A percentile compares a stretch with the other conserved stretches of the same genome.
phyloP scores from a whole-genome alignment of 257 asterid genomes.

The Ilex asprella region DNA sequence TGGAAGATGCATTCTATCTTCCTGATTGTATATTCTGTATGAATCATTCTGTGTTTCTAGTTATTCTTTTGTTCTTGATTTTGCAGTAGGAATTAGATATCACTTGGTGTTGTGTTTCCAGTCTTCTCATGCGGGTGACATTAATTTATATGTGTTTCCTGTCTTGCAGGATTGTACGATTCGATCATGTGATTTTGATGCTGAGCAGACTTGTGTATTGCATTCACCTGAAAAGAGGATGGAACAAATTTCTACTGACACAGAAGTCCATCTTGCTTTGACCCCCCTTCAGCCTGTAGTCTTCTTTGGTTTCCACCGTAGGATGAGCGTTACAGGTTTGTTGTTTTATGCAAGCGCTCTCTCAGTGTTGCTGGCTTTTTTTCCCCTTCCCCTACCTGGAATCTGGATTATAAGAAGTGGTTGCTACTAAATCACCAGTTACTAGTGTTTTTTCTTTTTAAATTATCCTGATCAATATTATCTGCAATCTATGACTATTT shows the following conservation, averaged over 20 bases:
- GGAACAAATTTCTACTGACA: constrained; percentile 79
- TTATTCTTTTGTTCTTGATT: background rate
- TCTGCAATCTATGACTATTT: background rate
- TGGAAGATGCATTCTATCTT: too few species aligned
- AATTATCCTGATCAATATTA: too few species aligned
- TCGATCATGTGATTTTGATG: constrained; percentile 93
- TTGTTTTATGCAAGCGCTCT: background rate
- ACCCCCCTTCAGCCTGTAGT: constrained; percentile 97
- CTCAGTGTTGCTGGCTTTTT: too few species aligned
- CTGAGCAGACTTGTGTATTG: constrained; percentile 91
- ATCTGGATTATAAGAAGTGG: too few species aligned
- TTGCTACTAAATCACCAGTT: too few species aligned
- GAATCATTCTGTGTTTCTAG: too few species aligned
- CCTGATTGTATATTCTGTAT: too few species aligned
- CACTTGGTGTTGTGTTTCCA: constrained; percentile 7
- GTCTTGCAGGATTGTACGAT: constrained; percentile 83
- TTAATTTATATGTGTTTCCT: constrained; percentile 1
- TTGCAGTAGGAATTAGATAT: background rate
- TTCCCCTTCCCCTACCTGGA: too few species aligned
- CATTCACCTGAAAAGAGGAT: constrained; percentile 99
- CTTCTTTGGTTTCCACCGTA: constrained; percentile 91
- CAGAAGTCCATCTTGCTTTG: constrained; percentile 99
- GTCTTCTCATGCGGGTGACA: constrained; percentile 17
- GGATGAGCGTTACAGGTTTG: constrained; percentile 97
- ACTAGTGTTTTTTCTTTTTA: too few species aligned